Evolutionary conservation across 805 yeast genomes (phyloP), one percentile per base, ranked within the genome.

Genomic region (Starmerella khaoyaiensis): DNA sequence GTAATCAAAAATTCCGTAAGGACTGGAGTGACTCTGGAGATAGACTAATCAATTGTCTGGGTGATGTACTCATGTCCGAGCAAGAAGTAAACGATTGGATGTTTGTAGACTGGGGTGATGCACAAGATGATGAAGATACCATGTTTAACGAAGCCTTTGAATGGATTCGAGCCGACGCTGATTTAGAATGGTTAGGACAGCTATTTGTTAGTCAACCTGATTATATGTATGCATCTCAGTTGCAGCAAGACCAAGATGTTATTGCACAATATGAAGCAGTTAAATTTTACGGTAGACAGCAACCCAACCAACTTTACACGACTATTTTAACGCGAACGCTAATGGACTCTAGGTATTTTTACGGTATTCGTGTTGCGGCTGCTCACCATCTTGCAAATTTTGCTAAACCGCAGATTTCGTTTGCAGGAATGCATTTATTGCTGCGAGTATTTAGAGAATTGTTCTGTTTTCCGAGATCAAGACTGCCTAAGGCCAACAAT

Each of bases 111-210:
- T 74, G 81, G 71, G 62, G 69, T 11, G 68, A 68, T 32, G 76
- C 75, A 21, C 84, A 77, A 35, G 86, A 75, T 42, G 86, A 76
- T 42, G 86, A 76, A 41, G 84, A 76, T 28, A 62, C 62, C 28
- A 65, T 72, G 62, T 65, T 71, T 17, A 74, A 72, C 49, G 96
- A 87, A 50, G 95, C 95, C 0, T 90, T 84, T 58, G 98, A 90
- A 52, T 90, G 99, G 99, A 68, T 90, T 26, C 67, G 99, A 49
- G 81, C 87, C n/a, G 99, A 90, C 60, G 86, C 96, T 0, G 99
- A 90, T 56, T 80, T 78, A 51, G 98, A 90, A 56, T 90, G 99
- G 99, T 78, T 90, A 34, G 82, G 93, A 42, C 72, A 71, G 47
- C 64, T 82, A 17, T 68, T 74, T 41, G 72, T 90, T 23, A 81